Conservation (phyloP, 2,329 filamentous ascomycete species). For the Hansfordia pulvinata region DNA sequence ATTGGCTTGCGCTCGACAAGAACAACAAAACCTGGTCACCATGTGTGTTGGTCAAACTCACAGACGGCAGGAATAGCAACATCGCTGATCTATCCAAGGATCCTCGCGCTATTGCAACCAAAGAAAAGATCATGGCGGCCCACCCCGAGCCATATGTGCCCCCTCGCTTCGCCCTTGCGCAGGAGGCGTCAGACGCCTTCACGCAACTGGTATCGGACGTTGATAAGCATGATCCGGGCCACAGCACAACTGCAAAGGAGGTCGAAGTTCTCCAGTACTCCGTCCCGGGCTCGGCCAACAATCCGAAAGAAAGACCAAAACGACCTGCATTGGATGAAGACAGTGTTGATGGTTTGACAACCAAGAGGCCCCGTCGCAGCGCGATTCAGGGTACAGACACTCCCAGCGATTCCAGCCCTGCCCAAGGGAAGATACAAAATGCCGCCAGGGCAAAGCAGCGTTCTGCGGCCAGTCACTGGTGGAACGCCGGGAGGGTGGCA, state of each 20-base stretch:
- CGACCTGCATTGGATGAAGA: too few relatives aligned
- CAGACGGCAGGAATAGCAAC: too few relatives aligned
- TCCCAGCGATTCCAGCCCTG: too few relatives aligned
- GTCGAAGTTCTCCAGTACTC: conserved; percentile 7
- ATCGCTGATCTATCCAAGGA: conserved; percentile 23
- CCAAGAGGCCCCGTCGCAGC: too few relatives aligned
- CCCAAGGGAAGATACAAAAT: conserved; percentile 14
- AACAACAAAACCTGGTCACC: too few relatives aligned
- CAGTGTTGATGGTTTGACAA: too few relatives aligned
- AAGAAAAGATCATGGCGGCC: conserved; percentile 31
- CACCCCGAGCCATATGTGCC: conserved; percentile 30
- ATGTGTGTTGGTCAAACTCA: too few relatives aligned
- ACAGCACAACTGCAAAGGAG: too few relatives aligned
- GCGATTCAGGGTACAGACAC: too few relatives aligned
- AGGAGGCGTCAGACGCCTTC: conserved; percentile 20
- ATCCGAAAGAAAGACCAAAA: neutral
- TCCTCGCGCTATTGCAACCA: conserved; percentile 24
- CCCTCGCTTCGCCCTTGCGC: conserved; percentile 19
- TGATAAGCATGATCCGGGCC: too few relatives aligned
- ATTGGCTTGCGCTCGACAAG: too few relatives aligned
- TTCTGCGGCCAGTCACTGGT: conserved; percentile 9
- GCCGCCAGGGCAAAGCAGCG: conserved; percentile 4
- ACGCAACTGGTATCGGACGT: too few relatives aligned
- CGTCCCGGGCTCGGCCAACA: neutral
- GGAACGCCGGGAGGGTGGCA: conserved; percentile 12